Base-by-base conservation (phyloP, 371 early-diverging fungal species). In the Mucor irregularis region DNA sequence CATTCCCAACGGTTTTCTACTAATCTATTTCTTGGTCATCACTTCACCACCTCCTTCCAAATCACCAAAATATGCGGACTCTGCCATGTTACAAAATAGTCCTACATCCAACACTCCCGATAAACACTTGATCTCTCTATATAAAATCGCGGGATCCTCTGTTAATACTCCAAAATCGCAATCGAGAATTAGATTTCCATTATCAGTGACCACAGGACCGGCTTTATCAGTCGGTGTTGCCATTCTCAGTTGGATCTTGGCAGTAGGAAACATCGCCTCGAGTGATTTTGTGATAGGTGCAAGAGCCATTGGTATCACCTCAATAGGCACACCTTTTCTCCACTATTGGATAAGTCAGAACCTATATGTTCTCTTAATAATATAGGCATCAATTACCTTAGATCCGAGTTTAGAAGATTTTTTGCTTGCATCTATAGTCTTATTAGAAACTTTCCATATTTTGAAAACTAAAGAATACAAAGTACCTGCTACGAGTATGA, bases 61-160 rank as follows among this genome's bases (percentile, higher is more conserved):
- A 9, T 21, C 70, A 10, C 95, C 96, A 72, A 95, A 90, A 70
- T 92, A 95, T 0, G 90, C 95, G 46, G 75, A 66, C 17, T 83
- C 69, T 25, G 92, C 92, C 89, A 96, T 90, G 28, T 80, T 72
- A 67, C 88, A 85, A 66, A 96, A 96, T 48, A 96, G 70, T 0
- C 96, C 97, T n/a, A 92, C 92, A 58, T 95, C 97, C 4, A 94
- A 81, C 10, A 96, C 86, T 17, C 97, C 97, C 0, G 93, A 85
- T 17, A 94, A 68, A 58, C 75, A 56, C 57, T 87, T 90, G 48
- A 96, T 57, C 48, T 83, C 66, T 51, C 64, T 68, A 51, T 85
- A 75, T 8, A 90, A 61, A 14, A 69, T 62, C 6, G 33, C 61
- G 10, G 88, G 85, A 30, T 88, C 81, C 3, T 72, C 80, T 7